phyloP scores from a whole-genome alignment of 2,329 filamentous ascomycete genomes.

The Neonectria ditissima region DNA sequence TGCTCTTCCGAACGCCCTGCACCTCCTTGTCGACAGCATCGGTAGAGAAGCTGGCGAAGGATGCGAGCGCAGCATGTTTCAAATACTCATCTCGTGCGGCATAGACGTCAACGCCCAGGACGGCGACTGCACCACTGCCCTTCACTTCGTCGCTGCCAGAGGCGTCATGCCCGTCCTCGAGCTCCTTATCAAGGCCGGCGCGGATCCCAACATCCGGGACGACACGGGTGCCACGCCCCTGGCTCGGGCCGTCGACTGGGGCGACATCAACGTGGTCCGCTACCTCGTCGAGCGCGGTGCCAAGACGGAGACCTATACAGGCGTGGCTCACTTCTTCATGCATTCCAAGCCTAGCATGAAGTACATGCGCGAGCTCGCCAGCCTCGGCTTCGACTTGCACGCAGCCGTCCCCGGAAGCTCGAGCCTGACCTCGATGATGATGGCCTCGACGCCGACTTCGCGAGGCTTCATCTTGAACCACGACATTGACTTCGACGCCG shows the following conservation, averaged over 20 bases:
- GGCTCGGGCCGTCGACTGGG: slow-evolving; percentile 8
- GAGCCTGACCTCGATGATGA: slow-evolving; percentile 21
- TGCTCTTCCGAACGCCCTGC: slow-evolving; percentile 24
- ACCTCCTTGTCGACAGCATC: slow-evolving; percentile 24
- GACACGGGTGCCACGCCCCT: slow-evolving; percentile 24
- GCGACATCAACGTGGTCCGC: slow-evolving; percentile 5
- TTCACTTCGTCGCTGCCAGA: slow-evolving; percentile 26
- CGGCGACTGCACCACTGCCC: slow-evolving; percentile 18
- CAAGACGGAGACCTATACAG: slow-evolving; percentile 18
- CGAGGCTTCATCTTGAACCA: slow-evolving; percentile 30
- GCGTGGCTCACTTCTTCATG: neutral
- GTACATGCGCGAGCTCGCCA: slow-evolving; percentile 16
- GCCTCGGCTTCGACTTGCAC: slow-evolving; percentile 32
- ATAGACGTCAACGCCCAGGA: slow-evolving; percentile 36
- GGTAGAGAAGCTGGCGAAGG: neutral
- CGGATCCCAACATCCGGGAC: slow-evolving; percentile 32
- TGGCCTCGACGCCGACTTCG: neutral
- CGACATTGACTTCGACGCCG: slow-evolving; percentile 34
- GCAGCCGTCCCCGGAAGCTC: neutral
- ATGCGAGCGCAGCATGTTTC: slow-evolving; percentile 12
- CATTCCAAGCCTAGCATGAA: neutral
- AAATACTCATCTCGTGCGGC: slow-evolving; percentile 29
- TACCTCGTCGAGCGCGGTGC: slow-evolving; percentile 33
- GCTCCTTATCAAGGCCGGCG: slow-evolving; percentile 33
- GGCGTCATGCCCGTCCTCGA: slow-evolving; percentile 6